phyloP scores from a whole-genome alignment of 192 early-diverging fungal genomes.

The Phlyctochytrium arcticum region DNA sequence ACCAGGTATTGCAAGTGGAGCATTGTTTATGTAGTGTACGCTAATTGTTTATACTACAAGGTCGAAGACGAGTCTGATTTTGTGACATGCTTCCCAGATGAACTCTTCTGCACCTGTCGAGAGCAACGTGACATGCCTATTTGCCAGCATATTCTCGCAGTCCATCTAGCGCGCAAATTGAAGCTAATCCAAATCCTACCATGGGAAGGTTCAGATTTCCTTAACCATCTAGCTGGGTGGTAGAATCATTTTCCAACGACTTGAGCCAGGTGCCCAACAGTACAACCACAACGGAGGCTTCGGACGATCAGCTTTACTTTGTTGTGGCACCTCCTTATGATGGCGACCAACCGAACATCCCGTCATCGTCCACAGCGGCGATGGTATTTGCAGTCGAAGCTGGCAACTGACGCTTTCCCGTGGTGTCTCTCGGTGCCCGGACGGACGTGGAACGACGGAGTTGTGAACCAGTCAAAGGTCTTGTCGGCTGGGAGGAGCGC shows the following conservation, averaged over 20 bases:
- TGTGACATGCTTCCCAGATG: not conserved
- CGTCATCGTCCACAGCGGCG: not conserved
- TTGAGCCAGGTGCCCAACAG: no score
- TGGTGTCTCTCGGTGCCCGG: not conserved
- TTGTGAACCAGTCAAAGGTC: no score
- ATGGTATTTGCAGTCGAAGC: no score
- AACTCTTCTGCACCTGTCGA: constrained; percentile 2
- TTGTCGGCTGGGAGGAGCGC: no score
- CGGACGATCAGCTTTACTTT: no score
- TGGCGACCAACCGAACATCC: not conserved
- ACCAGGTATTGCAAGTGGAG: not conserved
- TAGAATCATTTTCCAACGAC: no score
- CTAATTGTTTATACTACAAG: not conserved
- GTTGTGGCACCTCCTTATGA: no score
- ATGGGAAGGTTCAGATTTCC: no score
- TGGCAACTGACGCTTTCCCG: not conserved
- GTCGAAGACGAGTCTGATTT: not conserved
- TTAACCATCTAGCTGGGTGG: not conserved
- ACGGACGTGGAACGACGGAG: not conserved
- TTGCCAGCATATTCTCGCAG: constrained; percentile 17
- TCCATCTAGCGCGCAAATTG: constrained; percentile 4
- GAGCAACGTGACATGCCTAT: not conserved
- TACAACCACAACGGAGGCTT: no score
- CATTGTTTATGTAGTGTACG: not conserved
- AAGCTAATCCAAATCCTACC: no score